Evolutionary conservation across 768 basidiomycete genomes (phyloP).

Genomic region (Termitomyces sp.): DNA sequence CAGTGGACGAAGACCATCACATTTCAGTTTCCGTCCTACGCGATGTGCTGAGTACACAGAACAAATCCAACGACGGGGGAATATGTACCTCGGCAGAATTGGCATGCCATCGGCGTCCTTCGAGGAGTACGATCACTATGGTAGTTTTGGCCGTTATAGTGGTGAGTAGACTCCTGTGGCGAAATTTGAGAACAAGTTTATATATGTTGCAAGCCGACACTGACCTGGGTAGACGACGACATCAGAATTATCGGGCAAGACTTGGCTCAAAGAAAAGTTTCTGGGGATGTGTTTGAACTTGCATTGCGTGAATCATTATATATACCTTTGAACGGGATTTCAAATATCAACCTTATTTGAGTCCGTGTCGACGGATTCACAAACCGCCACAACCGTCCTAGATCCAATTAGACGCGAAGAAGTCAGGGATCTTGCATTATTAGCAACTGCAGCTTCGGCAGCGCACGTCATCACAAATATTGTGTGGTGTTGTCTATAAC

Average conservation of each 20-base stretch:
- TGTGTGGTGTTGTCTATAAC: constrained; percentile 1
- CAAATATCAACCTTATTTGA: constrained; percentile 2
- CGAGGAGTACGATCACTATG: constrained; percentile 21
- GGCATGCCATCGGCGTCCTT: constrained; percentile 67
- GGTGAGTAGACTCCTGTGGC: neutral
- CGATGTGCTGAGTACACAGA: neutral
- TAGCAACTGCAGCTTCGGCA: neutral
- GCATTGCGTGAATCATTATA: neutral
- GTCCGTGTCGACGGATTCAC: neutral
- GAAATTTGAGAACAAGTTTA: neutral
- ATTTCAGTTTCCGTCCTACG: constrained; percentile 66
- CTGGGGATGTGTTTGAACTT: neutral
- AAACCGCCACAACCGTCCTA: constrained; percentile 10
- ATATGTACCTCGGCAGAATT: constrained; percentile 60
- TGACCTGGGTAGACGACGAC: constrained; percentile 11
- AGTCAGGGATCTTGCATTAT: constrained; percentile 10
- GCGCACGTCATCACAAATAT: constrained; percentile 1
- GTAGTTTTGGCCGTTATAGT: constrained; percentile 2
- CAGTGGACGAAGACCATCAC: constrained; percentile 57
- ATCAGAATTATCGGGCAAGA: constrained; percentile 2
- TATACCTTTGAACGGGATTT: constrained; percentile 4
- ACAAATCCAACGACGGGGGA: neutral
- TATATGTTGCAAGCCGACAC: neutral
- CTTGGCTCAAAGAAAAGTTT: neutral
- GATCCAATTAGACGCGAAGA: constrained; percentile 3